A percentile compares a stretch with the other conserved stretches of the same genome.
Evolutionary conservation across 1,139 yeast species (phyloP).

Genomic region (Magnusiomyces clavatus): DNA sequence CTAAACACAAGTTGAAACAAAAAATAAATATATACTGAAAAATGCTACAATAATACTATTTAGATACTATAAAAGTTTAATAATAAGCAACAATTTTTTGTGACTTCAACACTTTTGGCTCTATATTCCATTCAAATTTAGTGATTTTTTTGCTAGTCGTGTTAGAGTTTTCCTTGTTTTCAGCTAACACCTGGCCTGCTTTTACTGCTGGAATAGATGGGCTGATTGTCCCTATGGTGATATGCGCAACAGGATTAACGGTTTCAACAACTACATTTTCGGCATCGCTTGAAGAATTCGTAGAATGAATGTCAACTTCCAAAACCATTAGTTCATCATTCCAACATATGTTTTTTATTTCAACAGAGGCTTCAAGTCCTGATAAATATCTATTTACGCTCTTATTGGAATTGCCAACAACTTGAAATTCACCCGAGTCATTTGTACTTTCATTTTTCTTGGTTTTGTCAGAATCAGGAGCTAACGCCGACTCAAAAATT

Average conservation of each 20-base stretch:
- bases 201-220: constrained; percentile 9
- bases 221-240: constrained; percentile 12
- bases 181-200: constrained; percentile 8
- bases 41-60: too few relatives aligned
- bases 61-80: background rate
- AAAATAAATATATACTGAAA: too few relatives aligned
- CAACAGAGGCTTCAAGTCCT: constrained; percentile 27
- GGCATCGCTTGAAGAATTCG: background rate
- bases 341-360: constrained; percentile 43
- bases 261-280: background rate
- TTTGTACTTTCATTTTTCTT: background rate
- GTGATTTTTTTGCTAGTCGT: background rate
- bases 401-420: constrained; percentile 1
- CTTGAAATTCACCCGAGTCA: background rate
- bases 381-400: constrained; percentile 8
- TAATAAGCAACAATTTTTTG: constrained; percentile 3
- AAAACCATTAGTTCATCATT: constrained; percentile 50
- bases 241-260: constrained; percentile 9
- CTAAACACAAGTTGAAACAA: too few relatives aligned
- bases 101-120: constrained; percentile 8
- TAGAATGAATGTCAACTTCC: constrained; percentile 38
- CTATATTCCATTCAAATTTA: constrained; percentile 12
- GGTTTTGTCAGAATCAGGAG: background rate
- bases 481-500: background rate
- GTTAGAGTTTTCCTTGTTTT: background rate